These are phyloP conservation scores for Fusarium oxysporum DNA, from an alignment of 2,329 filamentous ascomycete genomes.

Conservation along the genomic window DNA sequence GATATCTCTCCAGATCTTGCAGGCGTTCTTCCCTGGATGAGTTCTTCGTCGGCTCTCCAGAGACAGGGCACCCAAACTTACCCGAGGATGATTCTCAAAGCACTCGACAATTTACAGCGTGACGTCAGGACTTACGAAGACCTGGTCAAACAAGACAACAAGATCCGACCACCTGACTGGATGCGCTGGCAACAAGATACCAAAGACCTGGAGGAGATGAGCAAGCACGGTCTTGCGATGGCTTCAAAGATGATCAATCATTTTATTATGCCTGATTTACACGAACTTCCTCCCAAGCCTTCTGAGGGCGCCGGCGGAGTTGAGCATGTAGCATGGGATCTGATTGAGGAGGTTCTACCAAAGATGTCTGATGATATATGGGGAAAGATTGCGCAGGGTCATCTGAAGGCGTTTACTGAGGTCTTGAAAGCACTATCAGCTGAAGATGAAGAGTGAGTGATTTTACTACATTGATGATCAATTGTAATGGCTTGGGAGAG, in stretches of 20 bases:
- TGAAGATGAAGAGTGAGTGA: slow-evolving; percentile 18
- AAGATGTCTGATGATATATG: slow-evolving; percentile 45
- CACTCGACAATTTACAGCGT: slow-evolving; percentile 36
- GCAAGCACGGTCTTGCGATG: slow-evolving; percentile 41
- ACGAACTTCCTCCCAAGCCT: slow-evolving; percentile 4
- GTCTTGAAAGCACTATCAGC: slow-evolving; percentile 39
- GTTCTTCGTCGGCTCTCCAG: background rate
- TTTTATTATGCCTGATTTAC: slow-evolving; percentile 43
- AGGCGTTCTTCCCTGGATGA: slow-evolving; percentile 37
- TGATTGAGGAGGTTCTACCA: slow-evolving; percentile 46
- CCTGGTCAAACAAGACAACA: slow-evolving; percentile 26
- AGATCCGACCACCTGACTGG: slow-evolving; percentile 44
- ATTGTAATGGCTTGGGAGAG: background rate
- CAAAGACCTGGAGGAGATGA: slow-evolving; percentile 46
- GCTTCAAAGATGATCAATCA: slow-evolving; percentile 42
- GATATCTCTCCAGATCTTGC: slow-evolving; percentile 20
- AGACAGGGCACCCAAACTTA: background rate
- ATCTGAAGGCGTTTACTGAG: slow-evolving; percentile 44
- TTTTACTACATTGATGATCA: background rate
- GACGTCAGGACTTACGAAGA: slow-evolving; percentile 41
- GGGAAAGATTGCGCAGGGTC: slow-evolving; percentile 47
- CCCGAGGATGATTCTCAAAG: slow-evolving; percentile 17
- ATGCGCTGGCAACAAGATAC: slow-evolving; percentile 52
- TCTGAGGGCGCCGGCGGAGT: slow-evolving; percentile 41
- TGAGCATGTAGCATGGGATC: slow-evolving; percentile 50